Base-by-base conservation (phyloP, 768 basidiomycete genomes). In the Dendrothele bispora region DNA sequence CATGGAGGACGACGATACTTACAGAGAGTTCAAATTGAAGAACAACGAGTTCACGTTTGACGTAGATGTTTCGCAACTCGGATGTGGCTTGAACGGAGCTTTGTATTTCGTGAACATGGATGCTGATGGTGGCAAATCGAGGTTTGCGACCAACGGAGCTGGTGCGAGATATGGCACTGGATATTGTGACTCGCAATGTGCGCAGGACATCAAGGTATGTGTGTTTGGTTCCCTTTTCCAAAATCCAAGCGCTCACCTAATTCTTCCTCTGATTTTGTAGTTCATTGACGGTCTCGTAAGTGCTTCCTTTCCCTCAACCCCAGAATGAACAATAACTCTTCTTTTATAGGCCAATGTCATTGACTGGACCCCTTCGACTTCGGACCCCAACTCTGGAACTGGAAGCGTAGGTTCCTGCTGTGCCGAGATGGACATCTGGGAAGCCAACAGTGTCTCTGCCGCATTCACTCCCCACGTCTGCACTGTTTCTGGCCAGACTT, bases 41-140 rank as follows among this genome's bases (percentile, higher is more conserved):
- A 80, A 80, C 72, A 69, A 78, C 59, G 80, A 82, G 63, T 80
- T 82, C 68, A 72, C 77, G 48, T 81, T 82, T 67, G 78, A 79
- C 63, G 79, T 82, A 57, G 78, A 81, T 59, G 69, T 82, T 52
- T 77, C 78, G 53, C 68, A 78, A 58, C 72, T 82, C 42, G 73
- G 72, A 24, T 80, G 79, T 57, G 80, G 80, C 52, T 71, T 81
- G 58, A 82, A 82, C 65, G 79, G 78, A 59, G 79, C 79, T 28
- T 68, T 80, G 58, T 80, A 80, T 67, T 77, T 82, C 67, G 62
- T 69, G 48, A 70, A 79, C 63, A 82, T 82, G 79, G 73, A 71
- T 53, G 65, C 72, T 17, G 78, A 81, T 54, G 80, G 80, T 68
- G 80, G 78, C 34, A 37, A 70, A 53, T 51, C 77, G 46, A 68